These are phyloP conservation scores for Rhizomucor miehei DNA, from an alignment of 371 early-diverging fungal species.

Conservation along the genomic window DNA sequence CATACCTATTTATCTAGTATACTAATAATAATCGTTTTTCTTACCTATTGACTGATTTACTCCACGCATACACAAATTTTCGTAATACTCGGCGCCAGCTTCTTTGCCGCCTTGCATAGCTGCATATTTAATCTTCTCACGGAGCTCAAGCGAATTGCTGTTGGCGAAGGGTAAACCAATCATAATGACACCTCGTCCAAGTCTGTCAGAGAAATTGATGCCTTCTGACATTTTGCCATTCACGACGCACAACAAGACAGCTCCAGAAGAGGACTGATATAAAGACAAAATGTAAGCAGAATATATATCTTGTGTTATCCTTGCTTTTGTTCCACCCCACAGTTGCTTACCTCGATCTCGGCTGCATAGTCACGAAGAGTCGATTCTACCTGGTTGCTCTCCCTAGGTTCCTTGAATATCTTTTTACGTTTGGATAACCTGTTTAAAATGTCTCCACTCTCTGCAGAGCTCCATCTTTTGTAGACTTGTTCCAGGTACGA, in stretches of 20 bases:
- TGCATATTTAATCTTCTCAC: slow-evolving; percentile 74
- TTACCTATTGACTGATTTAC: slow-evolving; percentile 96
- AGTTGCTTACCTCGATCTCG: slow-evolving; percentile 40
- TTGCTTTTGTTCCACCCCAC: no score
- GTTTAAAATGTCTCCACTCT: slow-evolving; percentile 31
- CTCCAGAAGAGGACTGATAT: slow-evolving; percentile 54
- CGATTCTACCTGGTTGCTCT: slow-evolving; percentile 55
- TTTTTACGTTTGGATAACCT: slow-evolving; percentile 59
- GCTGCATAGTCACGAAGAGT: slow-evolving; percentile 59
- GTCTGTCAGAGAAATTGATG: slow-evolving; percentile 90
- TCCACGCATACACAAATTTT: slow-evolving; percentile 92
- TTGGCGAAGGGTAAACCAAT: slow-evolving; percentile 90
- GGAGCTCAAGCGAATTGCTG: slow-evolving; percentile 65
- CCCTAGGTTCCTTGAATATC: slow-evolving; percentile 73
- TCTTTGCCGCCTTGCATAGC: slow-evolving; percentile 20
- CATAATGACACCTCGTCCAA: slow-evolving; percentile 87
- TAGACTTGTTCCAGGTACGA: slow-evolving; percentile 73
- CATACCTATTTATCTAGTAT: background rate
- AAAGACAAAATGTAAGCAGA: no score
- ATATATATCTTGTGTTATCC: no score
- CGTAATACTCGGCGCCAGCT: slow-evolving; percentile 77
- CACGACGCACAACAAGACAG: slow-evolving; percentile 91
- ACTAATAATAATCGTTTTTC: background rate
- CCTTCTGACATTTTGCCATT: slow-evolving; percentile 98
- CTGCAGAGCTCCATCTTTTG: slow-evolving; percentile 48